Base-by-base conservation (phyloP, 495 filamentous ascomycete genomes). In the Talaromyces trachyspermus region DNA sequence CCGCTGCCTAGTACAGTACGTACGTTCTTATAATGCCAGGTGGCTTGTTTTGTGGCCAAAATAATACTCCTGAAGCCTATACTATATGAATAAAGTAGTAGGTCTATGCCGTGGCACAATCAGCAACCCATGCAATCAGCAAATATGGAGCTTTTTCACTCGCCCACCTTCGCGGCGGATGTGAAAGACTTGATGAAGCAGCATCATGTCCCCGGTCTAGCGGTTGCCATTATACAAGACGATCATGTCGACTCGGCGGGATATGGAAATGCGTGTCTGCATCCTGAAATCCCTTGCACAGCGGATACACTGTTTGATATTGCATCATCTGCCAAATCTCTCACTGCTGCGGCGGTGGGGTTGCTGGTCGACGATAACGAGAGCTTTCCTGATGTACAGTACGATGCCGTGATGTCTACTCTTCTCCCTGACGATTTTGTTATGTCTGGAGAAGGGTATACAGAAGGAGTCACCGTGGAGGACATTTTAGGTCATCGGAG, bases 391-490 rank as follows among this genome's bases (percentile, higher is more conserved):
- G 54, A 60, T 5, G 44, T 62, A 12, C 54, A 60, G 30, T 64
- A 55, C 49, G 54, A 60, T 1, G 32, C 52, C 7, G 20, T 36
- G 8, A 55, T 64, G 53, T 60, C 55, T 9, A 48, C 25, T 35
- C 47, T 64, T 4, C 49, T 64, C 2, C 58, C 58, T 17, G 59
- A 60, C 5, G 59, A 64, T 30, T 64, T 64, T 40, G 59, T 62
- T 7, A 56, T 64, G 50, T 30, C 52, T 5, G 53, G 40, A 23
- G 18, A 49, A 26, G 33, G 30, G 12, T 60, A 58, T 48, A 63
- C 60, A 12, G 46, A 48, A 24, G 52, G 53, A 33, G 51, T 61
- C 15, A 63, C 54, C 23, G 54, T 63, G 6, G 60, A 63, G 19
- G 61, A 64, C 30, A 37, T 62, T 30, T 48, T 62, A 0, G 49